Evolutionary conservation across 305 asterid genomes (phyloP).

Genomic region (Plantago coronopus): DNA sequence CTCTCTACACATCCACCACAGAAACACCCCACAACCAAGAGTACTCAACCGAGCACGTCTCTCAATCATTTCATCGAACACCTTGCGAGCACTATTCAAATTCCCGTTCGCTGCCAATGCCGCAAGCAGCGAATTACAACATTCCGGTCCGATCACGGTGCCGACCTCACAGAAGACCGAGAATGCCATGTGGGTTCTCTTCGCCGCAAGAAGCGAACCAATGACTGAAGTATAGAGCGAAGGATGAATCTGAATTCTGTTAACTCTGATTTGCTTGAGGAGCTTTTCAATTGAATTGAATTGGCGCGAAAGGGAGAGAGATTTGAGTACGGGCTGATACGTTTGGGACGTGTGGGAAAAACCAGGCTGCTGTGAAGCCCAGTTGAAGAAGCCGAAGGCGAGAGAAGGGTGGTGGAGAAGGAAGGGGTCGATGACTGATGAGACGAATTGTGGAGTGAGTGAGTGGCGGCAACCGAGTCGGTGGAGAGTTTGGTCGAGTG

Average conservation of each 20-base stretch:
- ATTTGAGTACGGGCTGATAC: slow-evolving; percentile 62
- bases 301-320: slow-evolving; percentile 72
- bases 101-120: slow-evolving; percentile 58
- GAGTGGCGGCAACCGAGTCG: slow-evolving; percentile 60
- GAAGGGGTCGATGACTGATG: slow-evolving; percentile 75
- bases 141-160: slow-evolving; percentile 40
- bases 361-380: slow-evolving; percentile 95
- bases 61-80: slow-evolving; percentile 67
- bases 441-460: slow-evolving; percentile 57
- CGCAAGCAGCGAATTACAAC: slow-evolving; percentile 74
- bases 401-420: slow-evolving; percentile 72
- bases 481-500: slow-evolving; percentile 73
- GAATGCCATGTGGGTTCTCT: slow-evolving; percentile 52
- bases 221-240: slow-evolving; percentile 44
- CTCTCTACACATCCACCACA: slow-evolving; percentile 59
- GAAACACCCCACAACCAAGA: slow-evolving; percentile 73
- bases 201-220: slow-evolving; percentile 43
- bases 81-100: slow-evolving; percentile 33
- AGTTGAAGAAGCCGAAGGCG: slow-evolving; percentile 87
- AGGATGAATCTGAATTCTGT: slow-evolving; percentile 42
- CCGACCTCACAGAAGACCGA: slow-evolving; percentile 45
- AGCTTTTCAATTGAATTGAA: slow-evolving; percentile 56
- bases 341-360: slow-evolving; percentile 62
- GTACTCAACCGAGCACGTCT: slow-evolving; percentile 51
- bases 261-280: slow-evolving; percentile 50